These are phyloP conservation scores for Xylariaceae sp. DNA, from an alignment of 2,329 filamentous ascomycete species.

Conservation along the genomic window DNA sequence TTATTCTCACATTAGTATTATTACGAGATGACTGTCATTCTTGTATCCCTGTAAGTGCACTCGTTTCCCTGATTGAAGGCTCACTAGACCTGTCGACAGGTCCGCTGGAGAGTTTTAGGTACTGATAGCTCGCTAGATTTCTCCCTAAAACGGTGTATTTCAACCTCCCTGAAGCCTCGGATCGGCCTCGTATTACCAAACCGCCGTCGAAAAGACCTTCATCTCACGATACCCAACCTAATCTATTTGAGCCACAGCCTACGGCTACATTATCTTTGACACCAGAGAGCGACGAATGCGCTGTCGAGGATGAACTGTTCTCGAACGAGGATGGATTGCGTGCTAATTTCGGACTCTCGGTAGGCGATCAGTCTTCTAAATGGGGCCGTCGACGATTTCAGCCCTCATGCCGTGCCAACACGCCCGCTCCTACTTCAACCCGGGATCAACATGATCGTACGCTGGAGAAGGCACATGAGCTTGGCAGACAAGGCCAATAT, in stretches of 20 bases:
- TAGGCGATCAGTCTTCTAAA: constrained; percentile 61
- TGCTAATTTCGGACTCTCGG: constrained; percentile 50
- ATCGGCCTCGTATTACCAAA: constrained; percentile 24
- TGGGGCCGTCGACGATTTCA: constrained; percentile 77
- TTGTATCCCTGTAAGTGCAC: constrained; percentile 45
- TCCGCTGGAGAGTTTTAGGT: constrained; percentile 3
- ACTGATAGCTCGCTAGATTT: constrained; percentile 55
- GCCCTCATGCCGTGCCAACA: constrained; percentile 69
- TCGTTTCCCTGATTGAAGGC: background rate
- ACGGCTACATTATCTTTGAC: constrained; percentile 55
- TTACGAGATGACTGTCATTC: constrained; percentile 47
- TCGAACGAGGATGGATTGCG: constrained; percentile 55
- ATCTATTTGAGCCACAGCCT: constrained; percentile 47
- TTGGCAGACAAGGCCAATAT: constrained; percentile 54
- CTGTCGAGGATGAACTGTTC: constrained; percentile 38
- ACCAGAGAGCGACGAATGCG: constrained; percentile 44
- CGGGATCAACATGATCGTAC: constrained; percentile 63
- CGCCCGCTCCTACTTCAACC: constrained; percentile 71
- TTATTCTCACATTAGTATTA: too few species aligned
- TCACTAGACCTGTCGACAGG: background rate
- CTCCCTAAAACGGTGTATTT: constrained; percentile 92
- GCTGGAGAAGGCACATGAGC: constrained; percentile 53
- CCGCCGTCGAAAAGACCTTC: constrained; percentile 28
- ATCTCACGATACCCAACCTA: constrained; percentile 41
- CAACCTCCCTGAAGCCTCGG: constrained; percentile 56